These are phyloP conservation scores for Verticillium dahliae DNA, from an alignment of 2,329 filamentous ascomycete genomes.

Conservation along the genomic window DNA sequence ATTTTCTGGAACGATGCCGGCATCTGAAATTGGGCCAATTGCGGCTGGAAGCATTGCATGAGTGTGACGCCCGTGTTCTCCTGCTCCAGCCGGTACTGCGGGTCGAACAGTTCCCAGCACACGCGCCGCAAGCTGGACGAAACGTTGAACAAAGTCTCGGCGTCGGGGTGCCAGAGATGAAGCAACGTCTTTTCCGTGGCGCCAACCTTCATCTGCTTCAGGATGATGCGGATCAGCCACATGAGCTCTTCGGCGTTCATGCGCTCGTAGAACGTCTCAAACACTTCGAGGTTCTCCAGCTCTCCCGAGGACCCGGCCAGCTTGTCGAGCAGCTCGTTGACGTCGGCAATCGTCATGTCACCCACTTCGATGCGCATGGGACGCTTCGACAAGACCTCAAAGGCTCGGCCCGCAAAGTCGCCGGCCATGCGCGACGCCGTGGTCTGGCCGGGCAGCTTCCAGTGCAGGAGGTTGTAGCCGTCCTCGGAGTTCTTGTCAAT, in stretches of 20 bases:
- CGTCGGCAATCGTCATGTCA: constrained; percentile 78
- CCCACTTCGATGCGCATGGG: constrained; percentile 69
- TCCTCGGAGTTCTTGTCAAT: constrained; percentile 89
- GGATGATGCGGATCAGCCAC: constrained; percentile 90
- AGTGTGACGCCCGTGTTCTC: constrained; percentile 69
- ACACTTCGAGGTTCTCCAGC: constrained; percentile 74
- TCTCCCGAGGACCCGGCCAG: constrained; percentile 72
- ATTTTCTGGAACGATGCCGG: constrained; percentile 71
- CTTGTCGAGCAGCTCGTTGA: constrained; percentile 78
- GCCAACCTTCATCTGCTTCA: constrained; percentile 67
- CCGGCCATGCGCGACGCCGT: constrained; percentile 63
- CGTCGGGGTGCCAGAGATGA: constrained; percentile 74
- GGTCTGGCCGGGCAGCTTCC: constrained; percentile 78
- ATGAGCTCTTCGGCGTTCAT: constrained; percentile 93
- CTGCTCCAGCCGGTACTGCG: constrained; percentile 62
- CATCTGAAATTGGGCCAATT: constrained; percentile 88
- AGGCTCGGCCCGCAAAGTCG: constrained; percentile 87
- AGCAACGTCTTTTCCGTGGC: constrained; percentile 88
- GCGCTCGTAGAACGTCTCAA: constrained; percentile 75
- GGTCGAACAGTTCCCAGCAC: constrained; percentile 87
- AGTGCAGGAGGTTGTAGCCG: constrained; percentile 76
- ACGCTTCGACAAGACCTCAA: constrained; percentile 77
- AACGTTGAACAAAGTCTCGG: constrained; percentile 75
- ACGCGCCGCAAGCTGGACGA: constrained; percentile 85
- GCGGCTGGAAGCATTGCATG: constrained; percentile 96